Evolutionary conservation across 163 green algal genomes (phyloP).

Genomic region (Scenedesmus sp.): DNA sequence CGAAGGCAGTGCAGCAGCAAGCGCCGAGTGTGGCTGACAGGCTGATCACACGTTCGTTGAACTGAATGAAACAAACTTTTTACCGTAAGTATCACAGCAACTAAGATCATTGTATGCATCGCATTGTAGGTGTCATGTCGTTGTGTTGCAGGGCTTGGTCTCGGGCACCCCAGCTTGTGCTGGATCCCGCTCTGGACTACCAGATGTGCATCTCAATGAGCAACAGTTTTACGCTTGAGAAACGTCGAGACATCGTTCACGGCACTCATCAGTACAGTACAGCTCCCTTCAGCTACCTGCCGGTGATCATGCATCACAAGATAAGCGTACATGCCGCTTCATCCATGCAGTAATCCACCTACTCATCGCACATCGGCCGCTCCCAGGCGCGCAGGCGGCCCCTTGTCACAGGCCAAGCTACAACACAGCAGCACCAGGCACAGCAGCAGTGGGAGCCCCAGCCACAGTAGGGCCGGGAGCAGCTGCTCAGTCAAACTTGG

Average conservation of each 20-base stretch:
- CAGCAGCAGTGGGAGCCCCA: background rate
- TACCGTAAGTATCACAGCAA: no score
- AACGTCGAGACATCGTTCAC: background rate
- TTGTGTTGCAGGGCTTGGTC: background rate
- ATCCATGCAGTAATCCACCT: background rate
- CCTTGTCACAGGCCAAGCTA: background rate
- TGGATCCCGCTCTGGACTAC: background rate
- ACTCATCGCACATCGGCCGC: background rate
- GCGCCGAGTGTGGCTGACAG: background rate
- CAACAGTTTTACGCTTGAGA: background rate
- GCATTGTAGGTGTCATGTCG: background rate
- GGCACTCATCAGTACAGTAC: background rate
- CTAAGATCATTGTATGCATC: background rate
- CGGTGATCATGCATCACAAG: background rate
- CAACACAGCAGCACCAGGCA: background rate
- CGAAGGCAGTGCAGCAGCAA: conserved; percentile 17
- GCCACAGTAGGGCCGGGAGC: background rate
- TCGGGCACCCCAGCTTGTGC: background rate
- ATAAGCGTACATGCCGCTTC: background rate
- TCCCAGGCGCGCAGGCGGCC: background rate
- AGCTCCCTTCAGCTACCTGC: background rate
- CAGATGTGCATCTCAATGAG: background rate
- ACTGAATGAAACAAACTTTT: background rate
- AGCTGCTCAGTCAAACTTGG: background rate
- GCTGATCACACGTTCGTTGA: background rate